Conservation (phyloP, 1,284 basidiomycete species). For the Rhodotorula mucilaginosa region DNA sequence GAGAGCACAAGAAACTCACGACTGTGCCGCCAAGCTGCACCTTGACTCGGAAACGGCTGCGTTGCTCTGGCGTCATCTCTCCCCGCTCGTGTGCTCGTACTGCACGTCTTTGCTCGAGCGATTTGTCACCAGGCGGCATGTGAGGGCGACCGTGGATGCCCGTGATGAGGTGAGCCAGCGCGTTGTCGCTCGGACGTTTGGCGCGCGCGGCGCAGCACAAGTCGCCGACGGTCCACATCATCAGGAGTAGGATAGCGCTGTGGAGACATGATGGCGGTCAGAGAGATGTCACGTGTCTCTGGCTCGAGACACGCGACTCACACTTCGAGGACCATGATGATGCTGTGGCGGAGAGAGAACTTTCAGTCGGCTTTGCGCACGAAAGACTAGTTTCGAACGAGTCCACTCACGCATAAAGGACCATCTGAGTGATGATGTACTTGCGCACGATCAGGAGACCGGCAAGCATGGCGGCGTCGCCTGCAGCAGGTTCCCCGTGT, state of each 20-base stretch:
- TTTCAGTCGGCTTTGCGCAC: too few species aligned
- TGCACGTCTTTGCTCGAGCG: background rate
- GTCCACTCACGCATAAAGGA: background rate
- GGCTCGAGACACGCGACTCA: background rate
- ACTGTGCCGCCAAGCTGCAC: background rate
- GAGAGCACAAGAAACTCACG: background rate
- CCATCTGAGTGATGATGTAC: background rate
- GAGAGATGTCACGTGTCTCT: too few species aligned
- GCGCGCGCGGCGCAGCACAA: background rate
- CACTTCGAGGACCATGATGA: conserved; percentile 3
- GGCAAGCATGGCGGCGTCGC: background rate
- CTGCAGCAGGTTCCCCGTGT: background rate
- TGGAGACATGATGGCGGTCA: too few species aligned
- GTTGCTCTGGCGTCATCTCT: background rate
- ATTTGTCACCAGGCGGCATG: background rate
- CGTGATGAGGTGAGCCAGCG: background rate
- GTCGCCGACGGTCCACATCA: conserved; percentile 5
- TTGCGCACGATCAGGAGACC: background rate
- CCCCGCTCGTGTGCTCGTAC: background rate
- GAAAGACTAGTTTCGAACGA: too few species aligned
- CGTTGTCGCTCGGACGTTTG: background rate
- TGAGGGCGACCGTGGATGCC: too few species aligned
- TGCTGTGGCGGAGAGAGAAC: background rate
- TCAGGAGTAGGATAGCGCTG: background rate
- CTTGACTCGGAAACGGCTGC: rapidly evolving